phyloP scores from a whole-genome alignment of 148 eudicot species.

The Polygonum aviculare region DNA sequence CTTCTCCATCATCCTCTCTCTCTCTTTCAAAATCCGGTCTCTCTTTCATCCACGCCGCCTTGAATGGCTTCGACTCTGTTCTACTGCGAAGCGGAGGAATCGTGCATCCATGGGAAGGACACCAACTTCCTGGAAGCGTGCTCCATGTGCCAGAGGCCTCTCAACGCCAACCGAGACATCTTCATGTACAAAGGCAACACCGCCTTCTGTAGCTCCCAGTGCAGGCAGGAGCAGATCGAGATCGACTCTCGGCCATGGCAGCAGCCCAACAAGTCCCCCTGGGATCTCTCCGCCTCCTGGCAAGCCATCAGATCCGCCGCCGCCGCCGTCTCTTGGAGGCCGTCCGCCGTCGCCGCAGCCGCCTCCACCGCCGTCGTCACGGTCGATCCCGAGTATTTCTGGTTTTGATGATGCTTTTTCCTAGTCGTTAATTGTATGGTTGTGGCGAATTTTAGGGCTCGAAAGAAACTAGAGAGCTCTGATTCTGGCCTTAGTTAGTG shows the following conservation, averaged over 20 bases:
- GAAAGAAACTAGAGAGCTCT: background rate
- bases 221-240: conserved; percentile 10
- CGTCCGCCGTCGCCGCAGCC: background rate
- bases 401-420: background rate
- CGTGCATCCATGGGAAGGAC: background rate
- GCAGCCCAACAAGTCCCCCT: background rate
- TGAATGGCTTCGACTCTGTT: conserved; percentile 2
- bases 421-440: background rate
- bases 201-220: background rate
- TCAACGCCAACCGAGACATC: background rate
- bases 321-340: conserved; percentile 3
- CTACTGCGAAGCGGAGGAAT: conserved; percentile 2
- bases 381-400: conserved; percentile 8
- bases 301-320: background rate
- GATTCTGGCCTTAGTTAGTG: background rate
- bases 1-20: background rate
- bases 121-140: background rate
- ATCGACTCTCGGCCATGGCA: conserved; percentile 1
- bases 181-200: conserved; percentile 6
- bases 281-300: conserved; percentile 10
- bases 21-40: background rate
- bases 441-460: background rate
- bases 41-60: no score
- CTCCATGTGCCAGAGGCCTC: conserved; percentile 5
- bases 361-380: background rate